These are phyloP conservation scores for Trichopus zeylanicus DNA, from an alignment of 116 monocot species.

Conservation along the genomic window DNA sequence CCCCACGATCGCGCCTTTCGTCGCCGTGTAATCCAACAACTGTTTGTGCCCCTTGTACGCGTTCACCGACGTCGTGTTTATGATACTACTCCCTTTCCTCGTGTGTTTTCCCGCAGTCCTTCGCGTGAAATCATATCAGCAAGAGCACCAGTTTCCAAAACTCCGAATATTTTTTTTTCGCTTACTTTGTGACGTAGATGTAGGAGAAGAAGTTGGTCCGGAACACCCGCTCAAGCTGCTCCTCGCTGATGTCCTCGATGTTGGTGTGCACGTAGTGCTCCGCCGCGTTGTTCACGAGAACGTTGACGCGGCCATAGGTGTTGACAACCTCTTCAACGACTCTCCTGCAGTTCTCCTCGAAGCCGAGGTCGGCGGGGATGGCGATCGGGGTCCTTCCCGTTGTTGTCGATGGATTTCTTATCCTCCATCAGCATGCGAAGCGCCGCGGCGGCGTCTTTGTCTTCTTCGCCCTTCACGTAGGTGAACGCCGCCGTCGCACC, in stretches of 20 bases:
- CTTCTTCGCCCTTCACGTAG: slow-evolving; percentile 51
- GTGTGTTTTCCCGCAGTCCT: slow-evolving; percentile 51
- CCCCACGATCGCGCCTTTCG: slow-evolving; percentile 53
- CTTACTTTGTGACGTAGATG: slow-evolving; percentile 45
- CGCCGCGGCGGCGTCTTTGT: slow-evolving; percentile 56
- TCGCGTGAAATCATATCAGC: neutral
- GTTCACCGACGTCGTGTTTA: slow-evolving; percentile 52
- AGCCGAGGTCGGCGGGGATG: slow-evolving; percentile 53
- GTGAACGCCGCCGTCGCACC: slow-evolving; percentile 86
- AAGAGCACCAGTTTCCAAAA: neutral
- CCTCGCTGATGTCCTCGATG: slow-evolving; percentile 36
- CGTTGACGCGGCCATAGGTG: slow-evolving; percentile 39
- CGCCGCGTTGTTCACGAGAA: slow-evolving; percentile 68
- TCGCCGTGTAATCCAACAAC: slow-evolving; percentile 56
- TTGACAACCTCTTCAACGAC: slow-evolving; percentile 35
- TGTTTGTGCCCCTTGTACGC: slow-evolving; percentile 44
- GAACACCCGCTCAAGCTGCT: slow-evolving; percentile 52
- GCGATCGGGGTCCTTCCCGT: slow-evolving; percentile 44
- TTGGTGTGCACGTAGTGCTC: slow-evolving; percentile 38
- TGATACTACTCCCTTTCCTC: slow-evolving; percentile 33
- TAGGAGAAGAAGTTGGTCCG: slow-evolving; percentile 61
- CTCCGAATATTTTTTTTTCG: too few relatives aligned
- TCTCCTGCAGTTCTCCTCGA: slow-evolving; percentile 45
- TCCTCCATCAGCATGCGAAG: slow-evolving; percentile 31
- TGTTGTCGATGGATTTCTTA: neutral